Conservation (phyloP, 2,329 filamentous ascomycete genomes). For the Hymenoscyphus albidus region DNA sequence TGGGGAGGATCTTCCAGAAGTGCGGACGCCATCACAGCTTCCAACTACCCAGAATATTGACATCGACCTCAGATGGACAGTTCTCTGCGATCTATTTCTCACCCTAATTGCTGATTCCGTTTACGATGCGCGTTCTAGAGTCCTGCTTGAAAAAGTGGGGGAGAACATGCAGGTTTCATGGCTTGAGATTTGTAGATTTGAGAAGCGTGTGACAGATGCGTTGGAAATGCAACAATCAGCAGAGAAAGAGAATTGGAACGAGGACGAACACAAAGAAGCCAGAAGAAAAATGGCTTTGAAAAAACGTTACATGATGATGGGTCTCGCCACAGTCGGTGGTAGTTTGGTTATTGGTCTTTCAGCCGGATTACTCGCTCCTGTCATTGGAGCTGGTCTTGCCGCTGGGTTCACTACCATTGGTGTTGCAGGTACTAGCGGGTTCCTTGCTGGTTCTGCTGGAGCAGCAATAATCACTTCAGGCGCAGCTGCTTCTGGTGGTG, state of each 20-base stretch:
- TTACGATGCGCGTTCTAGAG: conserved; percentile 85
- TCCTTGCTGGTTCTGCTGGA: conserved; percentile 86
- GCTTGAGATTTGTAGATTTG: conserved; percentile 93
- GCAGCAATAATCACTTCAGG: conserved; percentile 91
- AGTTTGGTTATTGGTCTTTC: conserved; percentile 93
- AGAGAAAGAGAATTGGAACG: conserved; percentile 96
- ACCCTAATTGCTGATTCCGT: conserved; percentile 93
- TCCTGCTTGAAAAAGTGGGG: conserved; percentile 79
- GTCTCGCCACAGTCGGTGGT: conserved; percentile 90
- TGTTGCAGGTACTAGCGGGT: conserved; percentile 80
- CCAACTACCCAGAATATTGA: conserved; percentile 81
- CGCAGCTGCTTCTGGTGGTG: conserved; percentile 79
- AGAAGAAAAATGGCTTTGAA: conserved; percentile 78
- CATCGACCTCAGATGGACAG: conserved; percentile 94
- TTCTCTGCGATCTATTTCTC: conserved; percentile 92
- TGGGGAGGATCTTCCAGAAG: conserved; percentile 69
- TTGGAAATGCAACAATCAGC: conserved; percentile 96
- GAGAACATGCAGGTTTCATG: conserved; percentile 76
- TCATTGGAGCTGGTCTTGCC: conserved; percentile 90
- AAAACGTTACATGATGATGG: conserved; percentile 89
- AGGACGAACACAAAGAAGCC: conserved; percentile 87
- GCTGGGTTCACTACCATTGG: conserved; percentile 95
- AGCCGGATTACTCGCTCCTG: conserved; percentile 83
- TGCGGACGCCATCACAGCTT: conserved; percentile 78
- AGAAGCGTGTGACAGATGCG: conserved; percentile 94